Conservation (phyloP, 148 eudicot genomes). For the Euryodendron excelsum region DNA sequence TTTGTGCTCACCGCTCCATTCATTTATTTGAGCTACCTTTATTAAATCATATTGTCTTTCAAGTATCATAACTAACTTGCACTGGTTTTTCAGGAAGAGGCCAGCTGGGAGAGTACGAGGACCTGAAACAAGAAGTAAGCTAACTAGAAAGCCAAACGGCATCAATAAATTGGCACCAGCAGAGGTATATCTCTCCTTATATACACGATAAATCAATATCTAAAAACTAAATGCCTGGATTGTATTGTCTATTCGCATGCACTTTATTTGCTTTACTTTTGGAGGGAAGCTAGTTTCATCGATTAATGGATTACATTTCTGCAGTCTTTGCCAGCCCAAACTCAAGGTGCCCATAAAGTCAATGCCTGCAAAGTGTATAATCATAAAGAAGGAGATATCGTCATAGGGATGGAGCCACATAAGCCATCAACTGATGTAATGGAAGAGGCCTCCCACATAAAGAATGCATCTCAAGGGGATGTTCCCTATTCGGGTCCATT, state of each 20-base stretch:
- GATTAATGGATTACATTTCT: constrained; percentile 14
- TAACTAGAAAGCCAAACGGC: constrained; percentile 52
- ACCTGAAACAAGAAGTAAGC: constrained; percentile 55
- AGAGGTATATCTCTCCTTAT: constrained; percentile 43
- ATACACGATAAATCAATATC: background rate
- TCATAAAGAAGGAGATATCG: constrained; percentile 43
- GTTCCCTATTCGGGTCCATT: constrained; percentile 73
- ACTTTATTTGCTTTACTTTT: background rate
- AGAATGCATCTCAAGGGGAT: constrained; percentile 80
- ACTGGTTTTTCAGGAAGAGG: constrained; percentile 57
- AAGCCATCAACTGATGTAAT: constrained; percentile 40
- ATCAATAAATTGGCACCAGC: constrained; percentile 60
- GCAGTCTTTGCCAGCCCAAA: constrained; percentile 58
- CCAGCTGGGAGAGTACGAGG: constrained; percentile 61
- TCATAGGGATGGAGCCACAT: constrained; percentile 44
- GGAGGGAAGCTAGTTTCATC: background rate
- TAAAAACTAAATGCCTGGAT: background rate
- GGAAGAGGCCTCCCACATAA: constrained; percentile 53
- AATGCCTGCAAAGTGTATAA: constrained; percentile 39
- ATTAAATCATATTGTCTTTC: background rate
- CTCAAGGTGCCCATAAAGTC: constrained; percentile 44
- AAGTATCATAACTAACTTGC: background rate
- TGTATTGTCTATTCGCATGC: background rate
- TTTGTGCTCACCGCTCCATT: background rate
- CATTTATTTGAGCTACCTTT: background rate